Percentiles rank a stretch among this genome's conserved stretches.
These are phyloP conservation scores for Sporothrix humicola DNA, from an alignment of 2,329 filamentous ascomycete species.

Conservation along the genomic window DNA sequence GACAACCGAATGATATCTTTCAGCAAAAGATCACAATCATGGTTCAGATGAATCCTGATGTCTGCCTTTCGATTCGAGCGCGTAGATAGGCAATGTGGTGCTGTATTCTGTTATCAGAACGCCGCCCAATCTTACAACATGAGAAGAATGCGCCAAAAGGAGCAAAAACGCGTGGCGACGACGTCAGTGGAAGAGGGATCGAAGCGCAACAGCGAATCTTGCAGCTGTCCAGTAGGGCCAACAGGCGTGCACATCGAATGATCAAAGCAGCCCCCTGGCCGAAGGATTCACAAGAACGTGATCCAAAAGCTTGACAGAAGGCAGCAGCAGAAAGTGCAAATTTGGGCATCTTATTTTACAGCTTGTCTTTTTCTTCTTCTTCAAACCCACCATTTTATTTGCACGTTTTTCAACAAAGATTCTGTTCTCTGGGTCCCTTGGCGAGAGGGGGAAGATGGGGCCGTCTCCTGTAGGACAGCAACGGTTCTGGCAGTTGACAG, in stretches of 20 bases:
- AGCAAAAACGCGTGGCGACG: neutral
- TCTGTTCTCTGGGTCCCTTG: neutral
- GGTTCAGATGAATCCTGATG: neutral
- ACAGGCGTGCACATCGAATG: neutral
- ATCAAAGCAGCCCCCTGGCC: conserved; percentile 9
- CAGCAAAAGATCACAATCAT: neutral
- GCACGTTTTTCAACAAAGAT: neutral
- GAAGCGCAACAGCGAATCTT: neutral
- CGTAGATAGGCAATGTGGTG: conserved; percentile 20
- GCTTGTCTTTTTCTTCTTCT: neutral
- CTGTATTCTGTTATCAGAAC: conserved; percentile 11
- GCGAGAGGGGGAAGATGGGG: neutral
- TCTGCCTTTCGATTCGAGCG: conserved; percentile 16
- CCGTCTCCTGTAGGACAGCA: neutral
- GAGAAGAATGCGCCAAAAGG: neutral
- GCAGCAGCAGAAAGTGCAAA: neutral
- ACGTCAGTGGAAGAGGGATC: neutral
- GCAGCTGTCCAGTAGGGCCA: neutral
- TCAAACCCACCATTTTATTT: neutral
- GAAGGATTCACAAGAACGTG: neutral
- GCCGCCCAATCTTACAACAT: conserved; percentile 4
- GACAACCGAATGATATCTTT: neutral
- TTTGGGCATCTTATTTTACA: neutral
- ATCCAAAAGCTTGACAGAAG: neutral
- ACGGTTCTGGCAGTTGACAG: neutral